phyloP scores from a whole-genome alignment of 2,329 filamentous ascomycete species.

The Pseudocercospora crystallina region DNA sequence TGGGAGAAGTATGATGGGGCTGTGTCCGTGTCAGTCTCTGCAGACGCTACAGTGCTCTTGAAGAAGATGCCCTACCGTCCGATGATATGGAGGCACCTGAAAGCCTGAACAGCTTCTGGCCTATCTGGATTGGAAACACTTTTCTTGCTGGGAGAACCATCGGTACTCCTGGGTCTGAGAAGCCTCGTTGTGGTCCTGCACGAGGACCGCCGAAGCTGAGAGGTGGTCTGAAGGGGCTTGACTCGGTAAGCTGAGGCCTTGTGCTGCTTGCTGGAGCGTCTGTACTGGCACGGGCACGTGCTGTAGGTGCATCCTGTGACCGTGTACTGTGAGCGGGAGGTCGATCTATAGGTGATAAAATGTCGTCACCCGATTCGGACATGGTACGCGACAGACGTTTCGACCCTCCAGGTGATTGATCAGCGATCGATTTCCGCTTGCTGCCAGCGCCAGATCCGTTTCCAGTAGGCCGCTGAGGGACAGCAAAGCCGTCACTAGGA shows the following conservation, averaged over 20 bases:
- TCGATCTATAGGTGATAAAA: constrained; percentile 12
- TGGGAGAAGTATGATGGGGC: constrained; percentile 95
- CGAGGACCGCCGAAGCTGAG: constrained; percentile 3
- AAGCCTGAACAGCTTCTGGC: constrained; percentile 65
- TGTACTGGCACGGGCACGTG: constrained; percentile 8
- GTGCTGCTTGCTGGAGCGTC: constrained; percentile 4
- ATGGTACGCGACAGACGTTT: constrained; percentile 22
- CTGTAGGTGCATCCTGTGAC: constrained; percentile 12
- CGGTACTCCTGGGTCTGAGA: constrained; percentile 19
- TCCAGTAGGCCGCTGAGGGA: constrained; percentile 13
- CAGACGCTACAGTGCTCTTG: background rate
- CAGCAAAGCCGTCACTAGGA: constrained; percentile 13
- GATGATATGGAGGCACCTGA: constrained; percentile 70
- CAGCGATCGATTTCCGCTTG: constrained; percentile 26
- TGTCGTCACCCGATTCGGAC: constrained; percentile 19
- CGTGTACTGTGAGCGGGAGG: constrained; percentile 4
- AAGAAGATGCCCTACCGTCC: constrained; percentile 57
- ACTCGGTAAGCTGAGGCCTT: constrained; percentile 5
- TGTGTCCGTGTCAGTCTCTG: constrained; percentile 54
- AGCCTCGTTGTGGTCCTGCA: constrained; percentile 10
- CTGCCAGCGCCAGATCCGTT: constrained; percentile 7
- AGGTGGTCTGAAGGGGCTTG: constrained; percentile 6
- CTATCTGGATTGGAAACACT: constrained; percentile 71
- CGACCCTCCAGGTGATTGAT: constrained; percentile 4
- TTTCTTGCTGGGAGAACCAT: constrained; percentile 65